Evolutionary conservation across 1,284 basidiomycete genomes (phyloP), one percentile per base, ranked within the genome.

Genomic region (Boletus holoroseus): DNA sequence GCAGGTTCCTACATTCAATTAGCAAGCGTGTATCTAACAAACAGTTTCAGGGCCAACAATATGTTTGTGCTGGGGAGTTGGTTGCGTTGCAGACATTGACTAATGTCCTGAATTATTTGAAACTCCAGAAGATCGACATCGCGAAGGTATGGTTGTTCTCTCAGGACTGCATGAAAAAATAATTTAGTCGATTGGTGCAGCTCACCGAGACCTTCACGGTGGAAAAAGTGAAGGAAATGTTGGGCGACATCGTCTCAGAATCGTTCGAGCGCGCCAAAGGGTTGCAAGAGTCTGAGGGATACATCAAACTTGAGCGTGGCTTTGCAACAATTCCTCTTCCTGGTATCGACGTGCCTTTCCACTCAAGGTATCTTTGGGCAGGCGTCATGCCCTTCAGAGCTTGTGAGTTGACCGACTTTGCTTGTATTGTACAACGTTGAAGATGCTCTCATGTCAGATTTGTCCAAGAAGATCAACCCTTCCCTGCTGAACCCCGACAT

Each of bases 331-430:
- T 97, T 56, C 94, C 94, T 49, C 79, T 97, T 11, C 92, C 95
- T 31, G 95, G 95, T 62, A 98, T 99, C 63, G 95, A 99, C 63
- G 95, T 99, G 11, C 95, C 96, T 11, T 99, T 99, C 89, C 95
- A 99, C 72, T 94, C 95, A 8, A 88, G 92, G 60, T 98, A 98
- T 74, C 82, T 99, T 41, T 94, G 95, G 96, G 93, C 94, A 28
- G 96, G 95, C 69, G 96, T 99, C 44, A 83, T 98, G 83, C 93
- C 92, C 4, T 95, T 95, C 88, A 83, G 92, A 58, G 88, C 89
- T 42, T 93, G 88, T 91, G 66, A 71, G 86, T 50, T 40, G 37
- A 13, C 12, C 34, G 31, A 16, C 43, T 48, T 37, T 36, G 2
- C 36, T 34, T 59, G 51, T 40, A 55, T 16, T 54, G 37, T 15